Conservation (phyloP, 805 yeast species). For the Sporopachydermia quercuum region DNA sequence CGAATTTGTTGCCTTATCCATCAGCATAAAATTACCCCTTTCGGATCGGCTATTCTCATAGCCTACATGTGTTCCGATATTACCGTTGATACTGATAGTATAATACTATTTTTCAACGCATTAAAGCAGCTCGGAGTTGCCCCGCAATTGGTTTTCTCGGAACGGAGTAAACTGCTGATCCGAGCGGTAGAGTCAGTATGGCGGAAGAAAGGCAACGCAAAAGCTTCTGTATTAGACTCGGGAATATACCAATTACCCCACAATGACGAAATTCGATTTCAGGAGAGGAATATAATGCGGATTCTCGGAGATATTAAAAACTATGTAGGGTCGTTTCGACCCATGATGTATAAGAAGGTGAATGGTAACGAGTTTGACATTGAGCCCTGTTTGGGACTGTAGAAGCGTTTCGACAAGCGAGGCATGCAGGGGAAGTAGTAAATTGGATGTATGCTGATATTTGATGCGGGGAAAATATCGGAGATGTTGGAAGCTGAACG, state of each 20-base stretch:
- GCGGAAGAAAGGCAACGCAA: background rate
- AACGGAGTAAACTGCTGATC: conserved; percentile 1
- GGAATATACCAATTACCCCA: background rate
- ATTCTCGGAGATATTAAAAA: background rate
- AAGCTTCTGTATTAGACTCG: background rate
- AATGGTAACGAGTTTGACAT: too few species aligned
- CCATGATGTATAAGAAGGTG: background rate
- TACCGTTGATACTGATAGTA: background rate
- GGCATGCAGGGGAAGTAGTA: too few species aligned
- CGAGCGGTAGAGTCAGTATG: background rate
- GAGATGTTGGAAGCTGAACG: too few species aligned
- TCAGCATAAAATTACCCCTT: background rate
- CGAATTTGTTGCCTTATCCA: background rate
- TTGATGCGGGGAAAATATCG: too few species aligned
- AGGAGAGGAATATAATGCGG: background rate
- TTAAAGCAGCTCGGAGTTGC: background rate
- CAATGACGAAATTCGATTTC: background rate
- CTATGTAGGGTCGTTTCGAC: background rate
- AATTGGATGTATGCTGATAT: too few species aligned
- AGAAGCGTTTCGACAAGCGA: background rate
- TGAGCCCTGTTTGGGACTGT: background rate
- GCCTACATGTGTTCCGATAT: background rate
- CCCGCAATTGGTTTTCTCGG: background rate
- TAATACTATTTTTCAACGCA: background rate
- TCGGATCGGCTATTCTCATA: background rate